Percentiles rank a stretch among this genome's conserved stretches.
phyloP scores from a whole-genome alignment of 768 basidiomycete species.

The Mrakia frigida region DNA sequence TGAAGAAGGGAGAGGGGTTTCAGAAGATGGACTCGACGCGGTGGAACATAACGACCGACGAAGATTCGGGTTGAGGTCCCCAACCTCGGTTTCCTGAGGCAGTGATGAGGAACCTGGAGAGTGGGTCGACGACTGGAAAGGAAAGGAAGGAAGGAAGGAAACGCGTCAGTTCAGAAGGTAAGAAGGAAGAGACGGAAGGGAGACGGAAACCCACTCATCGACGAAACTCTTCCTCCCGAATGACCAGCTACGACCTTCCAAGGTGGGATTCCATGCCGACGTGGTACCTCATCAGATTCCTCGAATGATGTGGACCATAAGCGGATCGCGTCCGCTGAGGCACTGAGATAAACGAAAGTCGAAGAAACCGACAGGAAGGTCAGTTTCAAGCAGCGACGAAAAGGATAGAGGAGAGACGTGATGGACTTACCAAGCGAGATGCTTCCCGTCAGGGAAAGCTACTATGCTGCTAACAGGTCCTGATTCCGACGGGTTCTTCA shows the following conservation, averaged over 20 bases:
- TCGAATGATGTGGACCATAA: conserved; percentile 86
- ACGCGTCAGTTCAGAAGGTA: not conserved
- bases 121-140: conserved; percentile 71
- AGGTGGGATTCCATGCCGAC: conserved; percentile 52
- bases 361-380: not conserved
- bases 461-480: conserved; percentile 88
- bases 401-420: not conserved
- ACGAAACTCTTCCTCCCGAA: conserved; percentile 87
- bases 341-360: conserved; percentile 51
- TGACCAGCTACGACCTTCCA: conserved; percentile 96
- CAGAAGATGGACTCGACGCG: conserved; percentile 57
- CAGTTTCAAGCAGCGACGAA: not conserved
- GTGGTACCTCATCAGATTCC: conserved; percentile 56
- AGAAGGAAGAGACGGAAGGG: not conserved
- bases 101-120: conserved; percentile 76
- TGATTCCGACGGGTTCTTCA: conserved; percentile 80
- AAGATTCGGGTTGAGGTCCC: conserved; percentile 70
- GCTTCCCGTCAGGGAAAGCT: conserved; percentile 84
- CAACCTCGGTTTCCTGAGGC: conserved; percentile 91
- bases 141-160: not conserved
- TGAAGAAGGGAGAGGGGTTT: not conserved
- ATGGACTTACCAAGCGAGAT: conserved; percentile 72
- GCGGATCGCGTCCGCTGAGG: conserved; percentile 85
- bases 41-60: conserved; percentile 82
- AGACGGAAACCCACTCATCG: conserved; percentile 65